phyloP scores from a whole-genome alignment of 176 grass and related monocot species.

The Melocanna baccifera region DNA sequence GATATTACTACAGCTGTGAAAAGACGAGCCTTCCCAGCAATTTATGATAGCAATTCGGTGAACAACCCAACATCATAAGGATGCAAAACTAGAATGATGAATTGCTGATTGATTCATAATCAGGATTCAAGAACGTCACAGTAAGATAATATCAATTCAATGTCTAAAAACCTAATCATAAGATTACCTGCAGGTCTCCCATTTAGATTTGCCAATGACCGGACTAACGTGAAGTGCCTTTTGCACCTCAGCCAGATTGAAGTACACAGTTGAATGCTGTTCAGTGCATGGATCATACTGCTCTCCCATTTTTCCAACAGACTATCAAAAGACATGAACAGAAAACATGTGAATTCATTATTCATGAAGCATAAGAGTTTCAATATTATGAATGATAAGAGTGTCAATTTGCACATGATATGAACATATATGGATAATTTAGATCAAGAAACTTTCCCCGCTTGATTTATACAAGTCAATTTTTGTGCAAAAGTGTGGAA shows the following conservation, averaged over 20 bases:
- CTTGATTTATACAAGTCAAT: background rate
- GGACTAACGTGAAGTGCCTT: slow-evolving; percentile 91
- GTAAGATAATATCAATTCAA: background rate
- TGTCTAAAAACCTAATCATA: background rate
- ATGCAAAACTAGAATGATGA: background rate
- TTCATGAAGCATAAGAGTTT: background rate
- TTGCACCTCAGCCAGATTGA: slow-evolving; percentile 89
- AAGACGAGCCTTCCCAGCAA: background rate
- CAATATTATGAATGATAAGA: background rate
- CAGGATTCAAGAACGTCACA: background rate
- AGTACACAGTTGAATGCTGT: slow-evolving; percentile 91
- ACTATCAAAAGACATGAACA: slow-evolving; percentile 49
- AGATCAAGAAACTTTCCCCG: background rate
- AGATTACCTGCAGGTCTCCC: slow-evolving; percentile 95
- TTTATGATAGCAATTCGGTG: background rate
- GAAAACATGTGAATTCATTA: background rate
- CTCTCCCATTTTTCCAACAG: slow-evolving; percentile 64
- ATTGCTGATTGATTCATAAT: slow-evolving; percentile 14
- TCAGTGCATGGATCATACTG: slow-evolving; percentile 96
- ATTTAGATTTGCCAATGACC: slow-evolving; percentile 61
- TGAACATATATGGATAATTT: background rate
- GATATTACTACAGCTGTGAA: background rate
- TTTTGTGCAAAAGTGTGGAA: background rate
- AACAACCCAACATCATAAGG: background rate
- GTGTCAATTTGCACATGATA: background rate